Evolutionary conservation across 108 stramenopile genomes (phyloP), one percentile per base, ranked within the genome.

Genomic region (Schizochytrium sp.): DNA sequence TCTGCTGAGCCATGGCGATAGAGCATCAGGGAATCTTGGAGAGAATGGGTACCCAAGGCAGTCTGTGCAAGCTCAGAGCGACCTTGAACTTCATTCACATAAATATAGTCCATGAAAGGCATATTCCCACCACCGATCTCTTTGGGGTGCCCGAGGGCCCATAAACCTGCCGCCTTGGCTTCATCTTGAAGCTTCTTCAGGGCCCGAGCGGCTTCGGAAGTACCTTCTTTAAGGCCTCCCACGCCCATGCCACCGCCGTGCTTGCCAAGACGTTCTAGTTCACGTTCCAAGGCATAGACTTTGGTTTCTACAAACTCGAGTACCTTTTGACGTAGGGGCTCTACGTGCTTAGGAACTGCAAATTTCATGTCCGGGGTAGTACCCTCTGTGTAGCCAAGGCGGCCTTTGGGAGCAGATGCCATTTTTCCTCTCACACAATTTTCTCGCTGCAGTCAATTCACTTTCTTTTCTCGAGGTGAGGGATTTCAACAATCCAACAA

Each of bases 1-100:
- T 90, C 64, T 0, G 89, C 87, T 5, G 94, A 96, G 13, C 97
- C 98, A 91, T 95, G 76, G 47, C 76, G 76, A 28, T 83, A 83
- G 8, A 83, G 76, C 76, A 83, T 83, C 50, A 83, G 76, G 28
- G 50, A 55, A 53, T 83, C 76, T 28, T 83, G 76, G 47, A 83
- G 76, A n/a, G 50, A 55, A 83, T 83, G 76, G 50, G 76, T 83
- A 0, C 76, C 76, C 38, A 83, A 53, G 28, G 53, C 53, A 28
- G 76, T 38, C 76, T 49, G 76, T 53, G 76, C 76, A 10, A 83
- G 76, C 76, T 83, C 76, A 5, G 50, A 55, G 12, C 76, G 45
- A 53, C 76, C 76, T 40, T 83, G 76, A n/a, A 83, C 76, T 40
- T 83, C 76, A 53, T 83, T 83, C 50, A 83, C 76, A 53, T 83